Evolutionary conservation across 495 filamentous ascomycete genomes (phyloP).

Genomic region (Penicillium parvum): DNA sequence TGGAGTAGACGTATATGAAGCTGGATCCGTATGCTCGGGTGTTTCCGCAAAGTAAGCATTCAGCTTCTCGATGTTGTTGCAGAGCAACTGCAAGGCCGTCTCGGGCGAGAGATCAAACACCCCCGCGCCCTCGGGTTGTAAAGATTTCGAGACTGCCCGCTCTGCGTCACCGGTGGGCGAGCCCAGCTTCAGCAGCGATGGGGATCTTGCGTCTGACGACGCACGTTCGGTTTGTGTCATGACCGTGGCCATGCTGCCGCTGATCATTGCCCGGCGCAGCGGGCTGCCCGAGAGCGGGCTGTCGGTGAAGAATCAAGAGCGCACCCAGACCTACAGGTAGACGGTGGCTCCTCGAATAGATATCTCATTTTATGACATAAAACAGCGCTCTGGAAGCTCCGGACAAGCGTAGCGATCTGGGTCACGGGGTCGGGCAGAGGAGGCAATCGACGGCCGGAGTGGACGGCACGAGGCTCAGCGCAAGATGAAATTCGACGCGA

Average conservation of each 20-base stretch:
- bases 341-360: conserved; percentile 23
- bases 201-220: conserved; percentile 3
- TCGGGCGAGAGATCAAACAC: conserved; percentile 69
- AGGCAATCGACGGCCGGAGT: neutral
- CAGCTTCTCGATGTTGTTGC: conserved; percentile 66
- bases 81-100: conserved; percentile 75
- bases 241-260: conserved; percentile 20
- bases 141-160: conserved; percentile 14
- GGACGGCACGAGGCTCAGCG: too few species aligned
- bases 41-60: conserved; percentile 67
- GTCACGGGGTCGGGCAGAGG: neutral
- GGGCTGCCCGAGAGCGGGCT: conserved; percentile 1
- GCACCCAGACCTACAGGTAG: conserved; percentile 30
- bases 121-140: conserved; percentile 32
- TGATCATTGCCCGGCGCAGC: conserved; percentile 23
- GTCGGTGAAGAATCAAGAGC: conserved; percentile 11
- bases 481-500: neutral
- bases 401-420: conserved; percentile 3
- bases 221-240: conserved; percentile 19
- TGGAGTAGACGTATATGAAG: conserved; percentile 49
- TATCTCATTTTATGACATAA: conserved; percentile 36
- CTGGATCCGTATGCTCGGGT: conserved; percentile 29
- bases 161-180: conserved; percentile 12
- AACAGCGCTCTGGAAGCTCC: conserved; percentile 1
- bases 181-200: conserved; percentile 15